Base-by-base conservation (phyloP, 305 asterid species). In the Solanum hybrid region DNA sequence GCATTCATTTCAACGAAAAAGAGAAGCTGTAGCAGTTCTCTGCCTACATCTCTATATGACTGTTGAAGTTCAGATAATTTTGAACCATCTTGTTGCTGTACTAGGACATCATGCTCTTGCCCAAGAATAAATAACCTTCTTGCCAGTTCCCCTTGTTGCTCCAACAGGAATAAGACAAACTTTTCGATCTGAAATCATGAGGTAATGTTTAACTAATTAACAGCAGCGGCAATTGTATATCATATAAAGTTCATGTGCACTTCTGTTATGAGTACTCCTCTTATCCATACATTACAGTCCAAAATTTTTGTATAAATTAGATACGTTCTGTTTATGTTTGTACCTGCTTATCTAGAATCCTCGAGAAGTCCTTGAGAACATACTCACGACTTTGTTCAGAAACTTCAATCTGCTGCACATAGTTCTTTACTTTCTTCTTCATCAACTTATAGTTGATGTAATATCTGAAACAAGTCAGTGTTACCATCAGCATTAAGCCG, bases 361-460 rank as follows among this genome's bases (percentile, higher is more conserved):
- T 91, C 8, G 98, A 93, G 88, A 95, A 96, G 90, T 96, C 98
- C 93, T 89, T 94, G 89, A 95, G 94, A 90, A 95, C 85, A 78
- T 24, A 35, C 3, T 94, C 94, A 0, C 92, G 96, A 87, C 94
- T 91, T 51, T 92, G 90, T 42, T 88, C 91, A 4, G 96, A 92
- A 91, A 73, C 90, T 36, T 94, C 95, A 60, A 95, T 92, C 91
- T 94, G 95, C 81, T 85, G 90, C 29, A 87, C 92, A 8, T 96
- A 96, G 84, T 93, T 96, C 92, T 93, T 96, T 91, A 96, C 96
- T 89, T 94, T 95, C 92, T 91, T 94, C 93, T 96, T 95, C 98
- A 96, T 93, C 81, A 96, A 91, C 95, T 96, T 96, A 94, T 96
- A 95, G 93, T 94, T 91, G 4, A 96, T 93, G 88, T 95, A 96